Conservation (phyloP, 2,329 filamentous ascomycete genomes). For the Ophiostoma quercus region DNA sequence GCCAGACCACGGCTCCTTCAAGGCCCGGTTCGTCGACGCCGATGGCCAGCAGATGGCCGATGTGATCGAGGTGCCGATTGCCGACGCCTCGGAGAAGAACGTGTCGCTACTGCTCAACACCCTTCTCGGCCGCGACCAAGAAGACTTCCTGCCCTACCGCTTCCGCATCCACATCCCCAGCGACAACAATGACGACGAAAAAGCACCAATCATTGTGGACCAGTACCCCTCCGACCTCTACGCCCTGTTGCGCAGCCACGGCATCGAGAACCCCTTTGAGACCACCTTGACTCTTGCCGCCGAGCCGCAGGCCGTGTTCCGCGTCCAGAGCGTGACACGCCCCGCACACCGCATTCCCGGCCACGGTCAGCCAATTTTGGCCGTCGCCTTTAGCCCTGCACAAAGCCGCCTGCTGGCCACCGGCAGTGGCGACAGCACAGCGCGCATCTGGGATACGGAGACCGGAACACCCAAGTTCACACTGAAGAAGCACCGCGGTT, state of each 20-base stretch:
- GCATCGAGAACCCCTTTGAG: constrained; percentile 55
- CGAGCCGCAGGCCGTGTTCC: constrained; percentile 85
- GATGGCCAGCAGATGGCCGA: constrained; percentile 66
- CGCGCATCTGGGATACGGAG: constrained; percentile 89
- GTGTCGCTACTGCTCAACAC: constrained; percentile 83
- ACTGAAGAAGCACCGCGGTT: constrained; percentile 78
- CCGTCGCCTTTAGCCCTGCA: constrained; percentile 77
- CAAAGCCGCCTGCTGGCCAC: constrained; percentile 75
- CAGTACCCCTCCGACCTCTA: constrained; percentile 53
- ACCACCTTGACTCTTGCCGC: constrained; percentile 49
- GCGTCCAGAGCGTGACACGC: constrained; percentile 84
- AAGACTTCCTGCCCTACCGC: constrained; percentile 57
- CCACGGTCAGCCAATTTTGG: constrained; percentile 85
- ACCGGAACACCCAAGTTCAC: constrained; percentile 86
- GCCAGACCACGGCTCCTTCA: constrained; percentile 67
- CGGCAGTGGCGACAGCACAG: constrained; percentile 85
- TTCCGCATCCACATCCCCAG: constrained; percentile 56
- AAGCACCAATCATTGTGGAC: constrained; percentile 44
- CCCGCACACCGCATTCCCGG: constrained; percentile 84
- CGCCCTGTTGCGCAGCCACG: constrained; percentile 50
- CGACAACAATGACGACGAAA: constrained; percentile 31
- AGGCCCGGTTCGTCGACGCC: constrained; percentile 82
- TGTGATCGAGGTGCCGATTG: constrained; percentile 69
- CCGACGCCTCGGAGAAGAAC: constrained; percentile 82
- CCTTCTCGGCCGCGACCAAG: constrained; percentile 60